Conservation (phyloP, 2,329 filamentous ascomycete genomes). For the Acarospora socialis region DNA sequence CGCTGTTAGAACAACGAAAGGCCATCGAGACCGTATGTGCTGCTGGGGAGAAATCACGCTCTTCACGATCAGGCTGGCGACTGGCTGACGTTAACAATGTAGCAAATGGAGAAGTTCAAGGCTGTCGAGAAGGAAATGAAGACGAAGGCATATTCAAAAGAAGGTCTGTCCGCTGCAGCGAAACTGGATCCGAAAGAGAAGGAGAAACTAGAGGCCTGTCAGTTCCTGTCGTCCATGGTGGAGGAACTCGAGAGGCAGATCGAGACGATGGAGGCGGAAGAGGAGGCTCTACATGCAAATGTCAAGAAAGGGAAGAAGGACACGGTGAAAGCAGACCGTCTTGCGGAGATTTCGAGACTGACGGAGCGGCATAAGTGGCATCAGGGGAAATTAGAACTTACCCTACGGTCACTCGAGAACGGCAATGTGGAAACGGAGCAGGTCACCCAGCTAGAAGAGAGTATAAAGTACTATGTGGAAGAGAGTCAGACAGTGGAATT, state of each 20-base stretch:
- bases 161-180: constrained; percentile 78
- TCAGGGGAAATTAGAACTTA: constrained; percentile 77
- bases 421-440: constrained; percentile 77
- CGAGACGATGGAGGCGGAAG: constrained; percentile 80
- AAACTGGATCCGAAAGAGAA: constrained; percentile 97
- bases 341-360: constrained; percentile 69
- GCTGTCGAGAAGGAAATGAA: constrained; percentile 99
- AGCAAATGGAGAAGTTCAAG: constrained; percentile 99
- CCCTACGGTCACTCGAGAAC: constrained; percentile 82
- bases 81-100: constrained; percentile 23
- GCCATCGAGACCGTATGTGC: constrained; percentile 78
- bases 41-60: not conserved
- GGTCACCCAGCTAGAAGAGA: constrained; percentile 78
- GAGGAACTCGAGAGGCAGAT: constrained; percentile 91
- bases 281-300: constrained; percentile 69
- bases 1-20: constrained; percentile 82
- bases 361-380: constrained; percentile 97
- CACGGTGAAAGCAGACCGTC: constrained; percentile 65
- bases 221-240: constrained; percentile 76
- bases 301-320: constrained; percentile 95
- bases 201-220: constrained; percentile 74
- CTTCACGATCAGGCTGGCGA: constrained; percentile 7
- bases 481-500: constrained; percentile 82
- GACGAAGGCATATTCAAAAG: constrained; percentile 98
- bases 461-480: constrained; percentile 88